A percentile compares a stretch with the other conserved stretches of the same genome.
These are phyloP conservation scores for Populus nigra DNA, from an alignment of 345 rosid species.

Conservation along the genomic window DNA sequence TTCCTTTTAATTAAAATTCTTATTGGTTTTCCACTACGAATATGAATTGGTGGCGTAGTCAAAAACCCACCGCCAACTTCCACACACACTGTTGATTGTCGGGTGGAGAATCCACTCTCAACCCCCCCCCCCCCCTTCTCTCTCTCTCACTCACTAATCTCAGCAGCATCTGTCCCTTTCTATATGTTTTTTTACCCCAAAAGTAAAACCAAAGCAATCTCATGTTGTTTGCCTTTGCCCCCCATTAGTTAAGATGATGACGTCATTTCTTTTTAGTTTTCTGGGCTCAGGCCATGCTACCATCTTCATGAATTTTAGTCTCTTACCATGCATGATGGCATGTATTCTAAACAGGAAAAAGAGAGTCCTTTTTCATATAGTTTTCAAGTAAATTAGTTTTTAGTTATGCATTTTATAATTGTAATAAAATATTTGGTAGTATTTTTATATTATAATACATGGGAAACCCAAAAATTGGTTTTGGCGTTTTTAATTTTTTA, in stretches of 20 bases:
- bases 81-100: conserved; percentile 55
- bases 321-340: no score
- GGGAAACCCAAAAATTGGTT: no score
- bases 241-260: background rate
- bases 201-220: conserved; percentile 28
- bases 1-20: background rate
- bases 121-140: background rate
- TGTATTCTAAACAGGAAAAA: no score
- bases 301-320: no score
- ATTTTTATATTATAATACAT: no score
- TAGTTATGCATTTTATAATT: no score
- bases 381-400: no score
- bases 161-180: conserved; percentile 10
- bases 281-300: no score
- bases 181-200: conserved; percentile 41
- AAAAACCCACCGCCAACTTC: conserved; percentile 45
- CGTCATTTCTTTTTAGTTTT: no score
- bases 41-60: conserved; percentile 25
- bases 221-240: background rate
- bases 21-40: background rate
- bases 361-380: no score
- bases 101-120: conserved; percentile 29
- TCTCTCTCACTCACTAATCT: conserved; percentile 7
- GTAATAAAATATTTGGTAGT: no score
- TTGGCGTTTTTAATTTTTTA: no score